A percentile compares a stretch with the other conserved stretches of the same genome.
Conservation (phyloP, 208 protist genomes). For the Angomonas desouzai region DNA sequence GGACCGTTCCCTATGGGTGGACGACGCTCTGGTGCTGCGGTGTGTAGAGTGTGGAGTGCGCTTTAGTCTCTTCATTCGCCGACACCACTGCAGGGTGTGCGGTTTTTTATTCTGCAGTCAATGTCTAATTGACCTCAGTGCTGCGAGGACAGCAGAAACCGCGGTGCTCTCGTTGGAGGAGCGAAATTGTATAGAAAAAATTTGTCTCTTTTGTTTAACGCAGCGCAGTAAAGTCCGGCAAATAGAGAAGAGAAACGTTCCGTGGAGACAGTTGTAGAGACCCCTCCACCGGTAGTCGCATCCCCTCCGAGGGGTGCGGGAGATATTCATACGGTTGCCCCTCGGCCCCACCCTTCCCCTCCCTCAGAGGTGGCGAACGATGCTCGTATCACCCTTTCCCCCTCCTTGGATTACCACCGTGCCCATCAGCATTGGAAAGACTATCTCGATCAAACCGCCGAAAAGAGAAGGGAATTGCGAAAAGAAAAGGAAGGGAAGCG, state of each 20-base stretch:
- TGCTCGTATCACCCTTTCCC: not conserved
- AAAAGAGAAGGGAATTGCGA: not conserved
- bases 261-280: not conserved
- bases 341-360: not conserved
- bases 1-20: slow-evolving; percentile 67
- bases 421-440: not conserved
- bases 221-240: not conserved
- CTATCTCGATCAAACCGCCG: not conserved
- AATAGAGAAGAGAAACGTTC: too few species aligned
- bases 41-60: slow-evolving; percentile 51
- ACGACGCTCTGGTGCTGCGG: slow-evolving; percentile 61
- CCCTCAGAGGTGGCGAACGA: not conserved
- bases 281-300: not conserved
- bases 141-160: not conserved
- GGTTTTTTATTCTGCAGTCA: slow-evolving; percentile 77
- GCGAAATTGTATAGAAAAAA: not conserved
- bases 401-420: not conserved
- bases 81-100: slow-evolving; percentile 79
- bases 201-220: not conserved
- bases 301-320: too few species aligned
- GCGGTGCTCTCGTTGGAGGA: not conserved
- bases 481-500: too few species aligned
- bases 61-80: slow-evolving; percentile 62
- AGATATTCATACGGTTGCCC: too few species aligned
- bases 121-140: slow-evolving; percentile 39